phyloP scores from a whole-genome alignment of 139 green algal genomes.

The Chlamydomonas sp. region DNA sequence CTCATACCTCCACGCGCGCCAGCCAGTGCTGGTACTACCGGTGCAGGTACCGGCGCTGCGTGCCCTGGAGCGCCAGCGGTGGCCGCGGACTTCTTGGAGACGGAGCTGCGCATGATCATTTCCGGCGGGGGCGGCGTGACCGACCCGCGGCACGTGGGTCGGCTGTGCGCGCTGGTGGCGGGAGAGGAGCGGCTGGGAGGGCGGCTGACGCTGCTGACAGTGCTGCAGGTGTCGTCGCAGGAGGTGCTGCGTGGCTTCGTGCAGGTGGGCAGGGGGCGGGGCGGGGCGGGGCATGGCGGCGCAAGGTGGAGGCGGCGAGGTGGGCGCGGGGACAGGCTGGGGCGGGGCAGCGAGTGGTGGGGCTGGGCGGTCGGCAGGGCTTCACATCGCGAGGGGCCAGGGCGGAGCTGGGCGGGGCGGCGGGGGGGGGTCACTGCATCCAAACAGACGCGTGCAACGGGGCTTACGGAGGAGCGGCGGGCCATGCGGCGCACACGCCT shows the following conservation, averaged over 20 bases:
- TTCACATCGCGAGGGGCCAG: too few relatives aligned
- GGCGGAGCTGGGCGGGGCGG: too few relatives aligned
- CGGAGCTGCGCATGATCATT: constrained; percentile 14
- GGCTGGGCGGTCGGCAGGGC: too few relatives aligned
- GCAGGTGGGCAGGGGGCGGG: constrained; percentile 3
- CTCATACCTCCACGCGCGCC: too few relatives aligned
- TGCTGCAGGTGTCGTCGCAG: constrained; percentile 25
- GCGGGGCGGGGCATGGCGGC: too few relatives aligned
- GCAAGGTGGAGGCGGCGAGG: background rate
- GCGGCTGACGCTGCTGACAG: constrained; percentile 27
- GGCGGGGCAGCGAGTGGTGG: too few relatives aligned
- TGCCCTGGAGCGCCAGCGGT: background rate
- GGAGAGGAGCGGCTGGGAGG: constrained; percentile 29
- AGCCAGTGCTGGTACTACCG: background rate
- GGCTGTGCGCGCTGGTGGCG: constrained; percentile 28
- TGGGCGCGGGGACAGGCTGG: background rate
- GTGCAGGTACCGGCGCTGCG: background rate
- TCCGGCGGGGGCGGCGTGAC: constrained; percentile 18
- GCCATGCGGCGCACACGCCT: too few relatives aligned
- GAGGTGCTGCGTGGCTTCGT: constrained; percentile 23
- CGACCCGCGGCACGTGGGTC: background rate
- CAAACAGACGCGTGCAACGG: too few relatives aligned
- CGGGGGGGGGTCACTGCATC: too few relatives aligned
- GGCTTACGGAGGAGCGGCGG: too few relatives aligned
- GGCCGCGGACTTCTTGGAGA: background rate